Conservation (phyloP, 768 basidiomycete species). For the Lentinus tigrinus region DNA sequence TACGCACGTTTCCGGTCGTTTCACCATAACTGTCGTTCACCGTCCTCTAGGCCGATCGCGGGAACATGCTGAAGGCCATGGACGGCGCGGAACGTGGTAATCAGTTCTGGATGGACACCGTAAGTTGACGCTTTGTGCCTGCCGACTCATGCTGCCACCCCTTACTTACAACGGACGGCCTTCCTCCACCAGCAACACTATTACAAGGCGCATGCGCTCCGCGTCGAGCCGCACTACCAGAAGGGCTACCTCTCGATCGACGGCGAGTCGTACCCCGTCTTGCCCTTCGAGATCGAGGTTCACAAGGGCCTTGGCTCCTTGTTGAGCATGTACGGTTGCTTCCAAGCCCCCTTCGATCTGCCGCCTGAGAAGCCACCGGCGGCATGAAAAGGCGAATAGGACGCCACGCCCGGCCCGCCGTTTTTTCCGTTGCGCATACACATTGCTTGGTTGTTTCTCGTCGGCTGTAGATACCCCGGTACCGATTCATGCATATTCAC, state of each 20-base stretch:
- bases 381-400: neutral
- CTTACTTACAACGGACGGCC: neutral
- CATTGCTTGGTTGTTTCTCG: no score
- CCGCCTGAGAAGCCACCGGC: slow-evolving; percentile 8
- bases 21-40: neutral
- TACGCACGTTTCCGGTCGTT: slow-evolving; percentile 31
- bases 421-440: no score
- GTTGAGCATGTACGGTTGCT: slow-evolving; percentile 61
- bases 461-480: neutral
- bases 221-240: slow-evolving; percentile 56
- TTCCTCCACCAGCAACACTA: slow-evolving; percentile 55
- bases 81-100: slow-evolving; percentile 63
- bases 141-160: neutral
- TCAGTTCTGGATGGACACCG: slow-evolving; percentile 59
- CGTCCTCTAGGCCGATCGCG: slow-evolving; percentile 47
- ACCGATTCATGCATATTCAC: neutral
- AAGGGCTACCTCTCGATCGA: slow-evolving; percentile 69
- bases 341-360: slow-evolving; percentile 50
- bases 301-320: slow-evolving; percentile 65
- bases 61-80: slow-evolving; percentile 50
- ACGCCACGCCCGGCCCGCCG: neutral
- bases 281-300: slow-evolving; percentile 76
- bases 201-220: slow-evolving; percentile 71
- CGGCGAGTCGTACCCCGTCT: slow-evolving; percentile 74
- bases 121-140: slow-evolving; percentile 31